Evolutionary conservation across 1,139 yeast genomes (phyloP).

Genomic region (Lodderomyces parapsilosis): DNA sequence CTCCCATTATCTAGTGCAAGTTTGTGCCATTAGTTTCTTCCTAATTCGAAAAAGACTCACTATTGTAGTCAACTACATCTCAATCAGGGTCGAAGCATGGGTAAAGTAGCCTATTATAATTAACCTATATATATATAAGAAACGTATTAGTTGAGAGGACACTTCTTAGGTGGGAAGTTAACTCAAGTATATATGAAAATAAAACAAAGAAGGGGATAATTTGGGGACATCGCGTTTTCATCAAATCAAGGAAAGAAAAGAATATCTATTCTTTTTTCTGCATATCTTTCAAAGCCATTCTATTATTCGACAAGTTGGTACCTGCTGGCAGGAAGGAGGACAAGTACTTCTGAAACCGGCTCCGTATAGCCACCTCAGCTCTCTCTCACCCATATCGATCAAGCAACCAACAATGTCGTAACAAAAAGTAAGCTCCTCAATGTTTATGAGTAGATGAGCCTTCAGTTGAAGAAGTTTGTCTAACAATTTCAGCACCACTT

Average conservation of each 20-base stretch:
- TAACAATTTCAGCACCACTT: constrained; percentile 7
- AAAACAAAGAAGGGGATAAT: neutral
- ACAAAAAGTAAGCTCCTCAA: neutral
- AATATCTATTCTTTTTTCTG: neutral
- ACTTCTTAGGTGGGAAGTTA: constrained; percentile 2
- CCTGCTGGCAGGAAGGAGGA: too few relatives aligned
- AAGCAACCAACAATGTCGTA: constrained; percentile 7
- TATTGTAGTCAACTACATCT: too few relatives aligned
- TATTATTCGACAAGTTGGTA: too few relatives aligned
- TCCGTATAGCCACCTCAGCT: neutral
- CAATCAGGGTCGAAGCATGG: too few relatives aligned
- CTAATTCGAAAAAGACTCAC: too few relatives aligned
- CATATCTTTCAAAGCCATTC: too few relatives aligned
- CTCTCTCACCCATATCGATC: constrained; percentile 13
- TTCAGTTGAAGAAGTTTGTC: constrained; percentile 12
- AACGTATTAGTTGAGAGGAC: too few relatives aligned
- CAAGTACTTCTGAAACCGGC: neutral
- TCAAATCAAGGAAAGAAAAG: neutral
- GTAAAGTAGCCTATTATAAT: too few relatives aligned
- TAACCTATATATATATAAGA: too few relatives aligned
- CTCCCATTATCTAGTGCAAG: too few relatives aligned
- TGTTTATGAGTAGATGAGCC: constrained; percentile 8
- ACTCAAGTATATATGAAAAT: neutral
- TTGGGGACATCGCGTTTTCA: constrained; percentile 2
- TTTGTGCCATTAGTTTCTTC: too few relatives aligned